Base-by-base conservation (phyloP, 2,329 filamentous ascomycete genomes). In the Cordyceps farinosa region DNA sequence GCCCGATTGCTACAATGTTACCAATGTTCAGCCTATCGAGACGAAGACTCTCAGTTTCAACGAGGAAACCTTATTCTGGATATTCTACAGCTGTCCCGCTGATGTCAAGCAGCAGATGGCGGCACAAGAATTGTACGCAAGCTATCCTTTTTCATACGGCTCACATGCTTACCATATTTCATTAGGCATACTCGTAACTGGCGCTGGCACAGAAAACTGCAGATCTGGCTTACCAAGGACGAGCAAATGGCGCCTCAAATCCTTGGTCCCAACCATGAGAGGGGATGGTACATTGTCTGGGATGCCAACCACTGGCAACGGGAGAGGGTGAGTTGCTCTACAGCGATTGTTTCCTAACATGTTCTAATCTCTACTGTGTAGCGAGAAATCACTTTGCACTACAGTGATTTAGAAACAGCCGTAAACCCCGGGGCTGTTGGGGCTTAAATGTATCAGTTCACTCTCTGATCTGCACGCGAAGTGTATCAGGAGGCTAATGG, bases 51-150 rank as follows among this genome's bases (percentile, higher is more conserved):
- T 79, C 47, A 87, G 82, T 66, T 88, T 89, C 74, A 88, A 88
- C 67, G 87, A 89, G 66, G 87, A 89, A 73, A 88, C 87, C 0
- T 75, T 89, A 54, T 85, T 89, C 73, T 88, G 84, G 81, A 89
- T 89, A 67, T 89, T 89, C 70, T 89, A 89, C 73, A 87, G 84
- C 73, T 87, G 84, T 65, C 84, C 87, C 8, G 79, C 82, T 51
- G 86, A 89, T 69, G 70, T 83, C 42, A 85, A 87, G 72, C 87
- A 89, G 70, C 82, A 86, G 54, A 76, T 87, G 75, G 87, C 87
- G 3, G 86, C 87, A 0, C 77, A 81, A 47, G 85, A 89, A 71
- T 77, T 89, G 85, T 88, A 75, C 75, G 84, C 67, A n/a, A 32
- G n/a, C 3, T 11, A 17, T 9, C 5, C 11, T 1, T 10, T 17